These are phyloP conservation scores for Tuber umbilicatum DNA, from an alignment of 495 filamentous ascomycete species.

Conservation along the genomic window DNA sequence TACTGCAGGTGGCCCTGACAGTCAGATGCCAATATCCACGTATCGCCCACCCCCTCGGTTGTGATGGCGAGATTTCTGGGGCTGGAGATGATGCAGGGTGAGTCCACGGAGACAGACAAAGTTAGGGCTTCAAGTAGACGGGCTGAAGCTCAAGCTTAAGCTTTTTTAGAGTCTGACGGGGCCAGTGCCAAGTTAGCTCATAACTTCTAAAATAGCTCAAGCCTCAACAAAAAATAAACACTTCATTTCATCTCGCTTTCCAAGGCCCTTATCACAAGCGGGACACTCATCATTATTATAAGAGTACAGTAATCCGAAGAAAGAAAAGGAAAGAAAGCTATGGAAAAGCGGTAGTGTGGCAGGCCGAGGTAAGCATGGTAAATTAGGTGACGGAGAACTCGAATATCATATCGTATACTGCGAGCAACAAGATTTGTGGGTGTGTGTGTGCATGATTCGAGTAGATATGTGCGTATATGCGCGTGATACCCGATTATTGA, in stretches of 20 bases:
- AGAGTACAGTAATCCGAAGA: neutral
- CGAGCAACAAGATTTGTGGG: neutral
- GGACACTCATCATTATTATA: neutral
- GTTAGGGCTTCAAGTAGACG: neutral
- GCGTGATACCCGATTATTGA: neutral
- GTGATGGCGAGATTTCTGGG: neutral
- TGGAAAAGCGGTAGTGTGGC: neutral
- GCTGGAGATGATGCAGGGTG: neutral
- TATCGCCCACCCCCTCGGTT: neutral
- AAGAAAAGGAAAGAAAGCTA: neutral
- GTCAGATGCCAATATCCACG: neutral
- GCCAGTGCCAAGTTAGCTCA: neutral
- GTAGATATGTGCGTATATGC: neutral
- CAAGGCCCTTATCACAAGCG: neutral
- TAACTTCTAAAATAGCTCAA: neutral
- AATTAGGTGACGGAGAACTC: neutral
- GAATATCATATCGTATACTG: neutral
- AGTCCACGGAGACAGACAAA: neutral
- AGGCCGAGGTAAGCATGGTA: neutral
- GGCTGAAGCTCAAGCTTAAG: neutral
- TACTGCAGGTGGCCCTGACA: neutral
- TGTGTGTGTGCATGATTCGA: neutral
- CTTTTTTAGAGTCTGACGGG: neutral
- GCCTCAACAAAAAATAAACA: neutral
- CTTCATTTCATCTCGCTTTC: neutral